Evolutionary conservation across 164 flowering plant genomes (phyloP), one percentile per base, ranked within the genome.

Genomic region (Vitis cinerea): DNA sequence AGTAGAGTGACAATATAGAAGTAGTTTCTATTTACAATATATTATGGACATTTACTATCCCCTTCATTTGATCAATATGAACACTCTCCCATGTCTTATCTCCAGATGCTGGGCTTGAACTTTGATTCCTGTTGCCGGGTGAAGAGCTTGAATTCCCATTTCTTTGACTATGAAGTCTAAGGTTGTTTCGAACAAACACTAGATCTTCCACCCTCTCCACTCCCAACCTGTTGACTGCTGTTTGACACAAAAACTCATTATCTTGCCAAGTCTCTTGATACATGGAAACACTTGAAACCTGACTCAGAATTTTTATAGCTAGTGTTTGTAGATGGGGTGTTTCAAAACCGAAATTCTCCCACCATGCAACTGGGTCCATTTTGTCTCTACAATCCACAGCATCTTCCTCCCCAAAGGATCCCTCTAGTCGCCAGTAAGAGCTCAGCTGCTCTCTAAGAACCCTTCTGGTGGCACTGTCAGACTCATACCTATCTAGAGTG

Each of bases 261-360:
- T 57, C 59, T 66, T 57, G 70, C 70, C 62, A 67, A 13, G 60
- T 68, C 16, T 74, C 83, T 68, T 74, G 60, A 71, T 72, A 77
- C 31, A 64, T 55, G 9, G 75, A 29, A 62, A 76, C 67, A 68
- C 68, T 78, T 8, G 80, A 75, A 50, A 74, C 72, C 67, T 83
- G 82, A 65, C 83, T 78, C 66, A 76, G 62, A 50, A 80, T 58
- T 71, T 73, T 76, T 48, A 83, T 73, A 11, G 86, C 83, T 51
- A 83, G 62, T 30, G 80, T 76, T 65, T 80, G 82, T 52, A 81
- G 54, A 23, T 74, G 67, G 8, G 81, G 78, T 47, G 72, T 75
- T 73, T 79, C 84, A 60, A 80, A 83, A 56, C 86, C 86, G 53
- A 81, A 83, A 59, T 82, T 82, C 69, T 82, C 83, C 83, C 80